Conservation (phyloP, 2,329 filamentous ascomycete genomes). For the Botryotinia calthae region DNA sequence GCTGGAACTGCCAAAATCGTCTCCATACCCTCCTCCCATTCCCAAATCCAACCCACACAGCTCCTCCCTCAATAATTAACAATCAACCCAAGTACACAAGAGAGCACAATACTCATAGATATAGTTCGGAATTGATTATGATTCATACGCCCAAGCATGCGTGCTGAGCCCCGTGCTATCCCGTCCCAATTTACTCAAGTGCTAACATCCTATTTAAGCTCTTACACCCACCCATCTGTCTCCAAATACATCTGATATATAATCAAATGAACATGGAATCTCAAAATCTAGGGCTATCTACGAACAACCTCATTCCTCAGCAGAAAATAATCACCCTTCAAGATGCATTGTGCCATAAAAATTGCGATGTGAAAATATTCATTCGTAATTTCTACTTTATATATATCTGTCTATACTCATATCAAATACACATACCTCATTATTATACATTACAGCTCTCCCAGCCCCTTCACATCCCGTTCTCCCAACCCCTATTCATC, state of each 20-base stretch:
- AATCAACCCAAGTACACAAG: background rate
- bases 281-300: background rate
- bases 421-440: background rate
- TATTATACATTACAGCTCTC: slow-evolving; percentile 8
- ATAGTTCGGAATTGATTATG: background rate
- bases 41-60: background rate
- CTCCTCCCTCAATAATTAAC: background rate
- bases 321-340: background rate
- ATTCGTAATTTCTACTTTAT: background rate
- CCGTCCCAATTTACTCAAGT: background rate
- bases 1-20: no score
- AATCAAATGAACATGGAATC: background rate
- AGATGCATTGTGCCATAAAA: background rate
- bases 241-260: background rate
- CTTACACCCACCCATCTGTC: background rate
- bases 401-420: background rate
- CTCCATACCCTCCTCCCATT: background rate
- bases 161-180: background rate
- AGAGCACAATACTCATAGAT: background rate
- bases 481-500: background rate
- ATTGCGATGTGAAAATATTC: background rate
- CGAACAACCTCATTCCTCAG: no score
- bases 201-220: background rate
- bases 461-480: background rate
- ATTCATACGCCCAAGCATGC: background rate